These are phyloP conservation scores for Apiospora pterosperma DNA, from an alignment of 2,329 filamentous ascomycete species.

Conservation along the genomic window DNA sequence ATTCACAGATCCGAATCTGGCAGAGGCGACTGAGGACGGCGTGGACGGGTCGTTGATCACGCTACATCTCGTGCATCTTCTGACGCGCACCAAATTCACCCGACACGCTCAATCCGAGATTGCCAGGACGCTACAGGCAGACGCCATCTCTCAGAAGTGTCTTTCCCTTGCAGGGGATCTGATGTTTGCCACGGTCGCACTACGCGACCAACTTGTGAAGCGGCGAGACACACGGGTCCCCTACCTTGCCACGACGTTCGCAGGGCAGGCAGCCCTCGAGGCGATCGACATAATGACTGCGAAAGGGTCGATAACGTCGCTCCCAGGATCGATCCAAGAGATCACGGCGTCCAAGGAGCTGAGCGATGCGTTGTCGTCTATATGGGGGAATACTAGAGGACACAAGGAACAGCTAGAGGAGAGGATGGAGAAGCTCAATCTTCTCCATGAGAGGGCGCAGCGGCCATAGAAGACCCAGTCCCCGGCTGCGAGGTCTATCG, in stretches of 20 bases:
- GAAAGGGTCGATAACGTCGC: background rate
- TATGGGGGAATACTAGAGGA: background rate
- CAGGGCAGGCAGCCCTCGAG: conserved; percentile 2
- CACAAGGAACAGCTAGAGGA: conserved; percentile 1
- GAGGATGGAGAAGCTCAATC: conserved; percentile 1
- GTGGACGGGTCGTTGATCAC: conserved; percentile 7
- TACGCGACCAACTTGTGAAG: background rate
- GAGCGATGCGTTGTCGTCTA: background rate
- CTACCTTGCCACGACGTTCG: conserved; percentile 4
- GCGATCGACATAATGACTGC: conserved; percentile 6
- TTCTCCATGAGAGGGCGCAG: background rate
- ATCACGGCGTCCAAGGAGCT: conserved; percentile 3
- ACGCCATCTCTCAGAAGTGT: background rate
- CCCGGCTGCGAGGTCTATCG: conserved; percentile 1
- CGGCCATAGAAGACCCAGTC: background rate
- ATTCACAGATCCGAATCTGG: conserved; percentile 4
- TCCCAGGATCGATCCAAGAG: conserved; percentile 4
- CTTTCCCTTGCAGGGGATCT: conserved; percentile 1
- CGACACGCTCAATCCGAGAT: conserved; percentile 7
- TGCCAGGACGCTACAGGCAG: background rate
- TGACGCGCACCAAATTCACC: conserved; percentile 7
- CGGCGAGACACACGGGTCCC: background rate
- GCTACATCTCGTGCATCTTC: conserved; percentile 3
- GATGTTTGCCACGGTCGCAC: background rate
- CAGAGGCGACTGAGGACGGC: conserved; percentile 3